A percentile compares a stretch with the other conserved stretches of the same genome.
phyloP scores from a whole-genome alignment of 169 alveolate species.

The Eimeria falciformis region DNA sequence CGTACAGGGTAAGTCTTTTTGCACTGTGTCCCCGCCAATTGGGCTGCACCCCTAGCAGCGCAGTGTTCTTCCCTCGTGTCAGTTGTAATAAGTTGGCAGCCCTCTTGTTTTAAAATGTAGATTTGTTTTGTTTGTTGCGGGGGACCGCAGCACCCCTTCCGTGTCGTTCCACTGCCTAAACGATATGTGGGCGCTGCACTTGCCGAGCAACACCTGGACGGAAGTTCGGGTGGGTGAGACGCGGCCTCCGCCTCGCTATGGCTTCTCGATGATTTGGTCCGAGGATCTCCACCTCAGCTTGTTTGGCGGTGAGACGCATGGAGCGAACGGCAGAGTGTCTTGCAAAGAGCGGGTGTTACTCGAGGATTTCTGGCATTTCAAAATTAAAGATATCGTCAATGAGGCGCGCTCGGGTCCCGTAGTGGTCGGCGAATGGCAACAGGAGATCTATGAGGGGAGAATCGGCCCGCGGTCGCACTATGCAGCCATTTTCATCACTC shows the following conservation, averaged over 20 bases:
- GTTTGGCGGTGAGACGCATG: slow-evolving; percentile 91
- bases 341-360: slow-evolving; percentile 84
- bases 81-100: too few relatives aligned
- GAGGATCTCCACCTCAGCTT: slow-evolving; percentile 88
- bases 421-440: slow-evolving; percentile 86
- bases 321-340: slow-evolving; percentile 78
- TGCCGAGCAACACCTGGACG: slow-evolving; percentile 87
- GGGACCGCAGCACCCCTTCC: slow-evolving; percentile 34
- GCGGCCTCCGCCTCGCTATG: slow-evolving; percentile 91
- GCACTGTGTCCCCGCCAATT: background rate
- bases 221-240: slow-evolving; percentile 86
- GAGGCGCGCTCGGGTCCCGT: slow-evolving; percentile 75
- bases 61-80: background rate
- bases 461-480: slow-evolving; percentile 91
- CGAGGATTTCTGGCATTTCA: slow-evolving; percentile 90
- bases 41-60: background rate
- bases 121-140: background rate
- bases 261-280: slow-evolving; percentile 91
- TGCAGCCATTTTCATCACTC: slow-evolving; percentile 89
- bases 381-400: slow-evolving; percentile 74
- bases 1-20: slow-evolving; percentile 83
- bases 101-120: background rate
- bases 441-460: slow-evolving; percentile 87
- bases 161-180: slow-evolving; percentile 82
- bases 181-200: slow-evolving; percentile 92